Conservation (phyloP, 352 stramenopile genomes). For the Pythium coloratum region DNA sequence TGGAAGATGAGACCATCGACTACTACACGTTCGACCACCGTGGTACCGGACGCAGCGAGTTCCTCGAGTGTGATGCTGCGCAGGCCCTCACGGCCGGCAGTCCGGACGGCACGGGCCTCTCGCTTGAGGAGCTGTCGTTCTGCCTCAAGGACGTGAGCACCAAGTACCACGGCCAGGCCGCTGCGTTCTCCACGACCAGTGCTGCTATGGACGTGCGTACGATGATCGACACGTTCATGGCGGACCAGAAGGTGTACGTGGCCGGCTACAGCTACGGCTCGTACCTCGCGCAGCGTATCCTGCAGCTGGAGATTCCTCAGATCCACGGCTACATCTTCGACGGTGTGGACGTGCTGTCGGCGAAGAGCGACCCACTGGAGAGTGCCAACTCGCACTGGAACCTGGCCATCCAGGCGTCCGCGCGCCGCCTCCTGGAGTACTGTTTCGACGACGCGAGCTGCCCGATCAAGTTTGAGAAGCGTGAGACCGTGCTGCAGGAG, state of each 20-base stretch:
- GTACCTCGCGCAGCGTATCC: conserved; percentile 25
- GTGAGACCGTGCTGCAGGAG: conserved; percentile 18
- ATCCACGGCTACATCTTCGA: conserved; percentile 34
- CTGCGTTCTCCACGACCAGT: conserved; percentile 24
- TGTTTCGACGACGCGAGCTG: conserved; percentile 15
- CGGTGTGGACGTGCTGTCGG: conserved; percentile 15
- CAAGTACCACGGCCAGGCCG: conserved; percentile 21
- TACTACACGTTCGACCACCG: conserved; percentile 40
- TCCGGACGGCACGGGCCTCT: conserved; percentile 12
- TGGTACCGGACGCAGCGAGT: conserved; percentile 31
- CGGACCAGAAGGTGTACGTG: conserved; percentile 20
- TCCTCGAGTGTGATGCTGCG: conserved; percentile 27
- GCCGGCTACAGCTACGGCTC: conserved; percentile 32
- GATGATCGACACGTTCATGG: conserved; percentile 27
- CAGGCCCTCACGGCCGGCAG: conserved; percentile 23
- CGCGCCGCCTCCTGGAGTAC: conserved; percentile 18
- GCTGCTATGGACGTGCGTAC: conserved; percentile 21
- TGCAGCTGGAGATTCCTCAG: conserved; percentile 23
- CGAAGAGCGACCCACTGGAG: conserved; percentile 5
- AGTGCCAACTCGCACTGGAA: conserved; percentile 22
- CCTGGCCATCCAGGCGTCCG: conserved; percentile 4
- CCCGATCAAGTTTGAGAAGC: conserved; percentile 16
- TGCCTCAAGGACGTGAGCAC: conserved; percentile 28
- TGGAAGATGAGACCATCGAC: conserved; percentile 12
- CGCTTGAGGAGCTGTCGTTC: conserved; percentile 9